Evolutionary conservation across 2,329 filamentous ascomycete genomes (phyloP).

Genomic region (Hortaea werneckii): DNA sequence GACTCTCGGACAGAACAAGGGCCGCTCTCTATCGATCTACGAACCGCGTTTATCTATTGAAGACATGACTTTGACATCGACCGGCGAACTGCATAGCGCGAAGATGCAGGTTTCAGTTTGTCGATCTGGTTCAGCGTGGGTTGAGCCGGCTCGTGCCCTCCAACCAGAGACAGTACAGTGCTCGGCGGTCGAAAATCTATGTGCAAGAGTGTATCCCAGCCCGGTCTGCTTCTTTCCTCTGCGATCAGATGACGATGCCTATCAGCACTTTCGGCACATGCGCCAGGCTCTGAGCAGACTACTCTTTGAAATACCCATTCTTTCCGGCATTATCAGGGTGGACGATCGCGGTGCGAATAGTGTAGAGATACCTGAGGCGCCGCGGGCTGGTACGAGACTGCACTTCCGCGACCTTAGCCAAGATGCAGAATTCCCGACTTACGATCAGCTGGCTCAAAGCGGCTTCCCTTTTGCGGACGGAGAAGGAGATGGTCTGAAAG

Average conservation of each 20-base stretch:
- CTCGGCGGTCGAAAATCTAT: constrained; percentile 6
- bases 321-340: constrained; percentile 1
- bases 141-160: not conserved
- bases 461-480: constrained; percentile 4
- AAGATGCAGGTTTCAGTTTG: not conserved
- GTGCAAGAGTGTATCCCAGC: constrained; percentile 5
- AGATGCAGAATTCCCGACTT: constrained; percentile 3
- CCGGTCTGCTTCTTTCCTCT: constrained; percentile 3
- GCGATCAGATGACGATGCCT: not conserved
- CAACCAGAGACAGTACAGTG: not conserved
- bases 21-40: no score
- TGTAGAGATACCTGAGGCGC: constrained; percentile 2
- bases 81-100: no score
- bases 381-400: constrained; percentile 3
- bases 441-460: constrained; percentile 1
- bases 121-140: constrained; percentile 2
- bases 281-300: constrained; percentile 1
- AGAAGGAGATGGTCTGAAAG: constrained; percentile 1
- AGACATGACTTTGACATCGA: no score
- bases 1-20: no score
- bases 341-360: constrained; percentile 4
- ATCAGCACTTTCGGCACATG: not conserved
- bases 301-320: not conserved
- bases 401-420: constrained; percentile 3
- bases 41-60: no score